A percentile compares a stretch with the other conserved stretches of the same genome.
These are phyloP conservation scores for Clonostachys solani DNA, from an alignment of 2,329 filamentous ascomycete genomes.

Conservation along the genomic window DNA sequence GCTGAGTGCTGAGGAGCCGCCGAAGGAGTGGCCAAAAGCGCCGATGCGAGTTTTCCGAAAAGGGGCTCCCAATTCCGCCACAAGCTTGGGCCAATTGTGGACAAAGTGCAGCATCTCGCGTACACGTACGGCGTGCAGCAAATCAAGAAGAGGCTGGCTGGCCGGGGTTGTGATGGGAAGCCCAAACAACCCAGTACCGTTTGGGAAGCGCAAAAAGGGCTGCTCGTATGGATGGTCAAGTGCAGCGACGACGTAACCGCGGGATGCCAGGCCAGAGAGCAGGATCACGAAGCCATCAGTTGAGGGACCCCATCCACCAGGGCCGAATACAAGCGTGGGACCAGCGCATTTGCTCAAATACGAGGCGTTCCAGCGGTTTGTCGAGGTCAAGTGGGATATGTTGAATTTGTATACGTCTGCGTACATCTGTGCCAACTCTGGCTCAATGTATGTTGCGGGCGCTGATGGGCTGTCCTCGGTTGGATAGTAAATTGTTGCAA, in stretches of 20 bases:
- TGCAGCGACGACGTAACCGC: conserved; percentile 16
- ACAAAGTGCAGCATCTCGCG: conserved; percentile 12
- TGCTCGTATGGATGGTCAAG: conserved; percentile 19
- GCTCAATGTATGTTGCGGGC: conserved; percentile 4
- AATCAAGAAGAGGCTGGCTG: not conserved
- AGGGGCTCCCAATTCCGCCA: conserved; percentile 5
- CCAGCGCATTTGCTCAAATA: conserved; percentile 2
- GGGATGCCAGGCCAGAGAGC: conserved; percentile 7
- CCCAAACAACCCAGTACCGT: conserved; percentile 15
- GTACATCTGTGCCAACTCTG: conserved; percentile 6
- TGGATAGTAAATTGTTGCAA: conserved; percentile 8
- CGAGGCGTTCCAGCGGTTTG: conserved; percentile 3
- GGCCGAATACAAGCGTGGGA: conserved; percentile 5
- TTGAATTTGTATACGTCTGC: conserved; percentile 1
- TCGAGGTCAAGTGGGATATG: conserved; percentile 7
- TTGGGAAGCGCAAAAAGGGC: conserved; percentile 17
- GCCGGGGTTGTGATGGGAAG: conserved; percentile 5
- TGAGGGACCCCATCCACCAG: conserved; percentile 6
- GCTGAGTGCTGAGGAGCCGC: conserved; percentile 11
- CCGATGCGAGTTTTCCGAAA: conserved; percentile 10
- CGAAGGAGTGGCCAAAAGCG: conserved; percentile 12
- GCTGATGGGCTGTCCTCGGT: conserved; percentile 1
- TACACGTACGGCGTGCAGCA: conserved; percentile 10
- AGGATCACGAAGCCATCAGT: conserved; percentile 6
- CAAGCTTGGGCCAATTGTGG: conserved; percentile 7